These are phyloP conservation scores for Pouteria campechiana DNA, from an alignment of 179 eudicot genomes.

Conservation along the genomic window DNA sequence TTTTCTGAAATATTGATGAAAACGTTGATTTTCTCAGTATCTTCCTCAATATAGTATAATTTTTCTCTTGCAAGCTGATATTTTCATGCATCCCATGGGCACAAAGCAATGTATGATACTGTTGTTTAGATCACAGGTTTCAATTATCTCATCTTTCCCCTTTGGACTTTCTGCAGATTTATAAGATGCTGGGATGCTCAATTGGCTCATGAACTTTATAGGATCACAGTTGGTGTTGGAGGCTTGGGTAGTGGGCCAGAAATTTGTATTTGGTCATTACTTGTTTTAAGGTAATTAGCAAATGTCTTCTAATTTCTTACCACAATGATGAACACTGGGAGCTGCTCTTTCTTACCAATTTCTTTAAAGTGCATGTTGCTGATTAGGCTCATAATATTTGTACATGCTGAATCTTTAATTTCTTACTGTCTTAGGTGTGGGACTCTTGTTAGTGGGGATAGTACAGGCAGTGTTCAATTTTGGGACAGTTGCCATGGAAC, in stretches of 20 bases:
- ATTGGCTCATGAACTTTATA: slow-evolving; percentile 46
- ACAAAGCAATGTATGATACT: too few relatives aligned
- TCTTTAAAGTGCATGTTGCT: background rate
- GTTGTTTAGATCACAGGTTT: too few relatives aligned
- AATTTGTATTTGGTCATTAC: slow-evolving; percentile 88
- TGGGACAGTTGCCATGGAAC: slow-evolving; percentile 92
- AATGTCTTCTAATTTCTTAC: background rate
- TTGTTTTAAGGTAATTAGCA: slow-evolving; percentile 83
- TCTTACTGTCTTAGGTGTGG: slow-evolving; percentile 42
- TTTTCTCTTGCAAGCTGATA: too few relatives aligned
- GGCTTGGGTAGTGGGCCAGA: slow-evolving; percentile 65
- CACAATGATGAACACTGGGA: background rate
- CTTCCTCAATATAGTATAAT: too few relatives aligned
- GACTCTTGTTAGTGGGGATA: slow-evolving; percentile 92
- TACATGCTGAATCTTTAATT: background rate
- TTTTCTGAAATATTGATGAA: too few relatives aligned
- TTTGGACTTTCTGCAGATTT: slow-evolving; percentile 43
- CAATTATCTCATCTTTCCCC: too few relatives aligned
- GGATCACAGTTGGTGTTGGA: slow-evolving; percentile 93
- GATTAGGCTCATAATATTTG: background rate
- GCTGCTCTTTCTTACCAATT: background rate
- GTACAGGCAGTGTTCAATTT: slow-evolving; percentile 91
- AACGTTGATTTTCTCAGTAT: too few relatives aligned
- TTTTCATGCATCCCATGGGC: too few relatives aligned
- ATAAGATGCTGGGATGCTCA: slow-evolving; percentile 87